Evolutionary conservation across 2,329 filamentous ascomycete species (phyloP).

Genomic region (Exophiala sideris): DNA sequence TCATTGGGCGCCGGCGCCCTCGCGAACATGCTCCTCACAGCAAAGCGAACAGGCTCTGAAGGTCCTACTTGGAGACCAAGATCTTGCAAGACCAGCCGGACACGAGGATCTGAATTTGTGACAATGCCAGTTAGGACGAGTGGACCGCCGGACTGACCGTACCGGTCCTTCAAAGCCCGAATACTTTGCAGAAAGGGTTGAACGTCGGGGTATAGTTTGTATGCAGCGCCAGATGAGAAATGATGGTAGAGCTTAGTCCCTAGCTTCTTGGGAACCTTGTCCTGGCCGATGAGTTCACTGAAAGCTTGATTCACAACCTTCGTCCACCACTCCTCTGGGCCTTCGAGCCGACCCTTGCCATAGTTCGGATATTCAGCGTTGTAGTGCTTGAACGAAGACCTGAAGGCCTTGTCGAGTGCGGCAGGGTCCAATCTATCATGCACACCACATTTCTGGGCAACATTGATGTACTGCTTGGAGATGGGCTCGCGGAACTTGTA

Average conservation of each 20-base stretch:
- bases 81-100: conserved; percentile 38
- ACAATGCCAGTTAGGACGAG: conserved; percentile 41
- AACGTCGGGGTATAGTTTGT: conserved; percentile 41
- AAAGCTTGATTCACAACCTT: conserved; percentile 42
- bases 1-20: not conserved
- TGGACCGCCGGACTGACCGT: conserved; percentile 26
- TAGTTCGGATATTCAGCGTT: conserved; percentile 40
- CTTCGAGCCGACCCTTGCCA: conserved; percentile 38
- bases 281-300: conserved; percentile 23
- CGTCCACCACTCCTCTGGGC: conserved; percentile 44
- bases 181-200: conserved; percentile 36
- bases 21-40: conserved; percentile 28
- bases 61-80: conserved; percentile 39
- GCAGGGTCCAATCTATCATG: conserved; percentile 22
- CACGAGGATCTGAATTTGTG: conserved; percentile 47
- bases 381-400: conserved; percentile 35
- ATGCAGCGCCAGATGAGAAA: conserved; percentile 41
- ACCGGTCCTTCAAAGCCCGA: conserved; percentile 25
- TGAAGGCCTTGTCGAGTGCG: conserved; percentile 36
- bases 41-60: conserved; percentile 26
- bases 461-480: conserved; percentile 39
- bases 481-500: conserved; percentile 42
- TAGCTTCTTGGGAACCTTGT: conserved; percentile 35
- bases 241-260: conserved; percentile 36
- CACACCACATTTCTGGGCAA: conserved; percentile 39